Evolutionary conservation across 306 rosid genomes (phyloP), one percentile per base, ranked within the genome.

Genomic region (Dicorynia guianensis): DNA sequence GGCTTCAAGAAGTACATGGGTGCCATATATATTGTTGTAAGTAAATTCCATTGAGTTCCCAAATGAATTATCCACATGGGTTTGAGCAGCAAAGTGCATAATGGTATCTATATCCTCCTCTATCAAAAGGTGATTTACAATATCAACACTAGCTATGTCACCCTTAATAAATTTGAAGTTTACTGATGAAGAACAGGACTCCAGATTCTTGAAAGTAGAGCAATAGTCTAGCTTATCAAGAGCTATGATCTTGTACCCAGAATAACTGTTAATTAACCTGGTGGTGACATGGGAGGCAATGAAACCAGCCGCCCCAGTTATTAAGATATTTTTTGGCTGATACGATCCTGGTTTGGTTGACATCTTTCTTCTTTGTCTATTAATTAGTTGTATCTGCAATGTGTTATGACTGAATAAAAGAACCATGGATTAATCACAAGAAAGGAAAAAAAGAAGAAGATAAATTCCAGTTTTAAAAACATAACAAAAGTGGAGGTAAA

Each of bases 11-110:
- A 91, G 90, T 19, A 91, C 92, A 44, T 89, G 93, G 6, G 93
- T 91, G 6, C 93, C 97, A 71, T 89, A 87, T 33, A 91, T 86
- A 15, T 91, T 91, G 38, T 91, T 91, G 72, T 88, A 87, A 10
- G 93, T 91, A 84, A 91, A 91, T 61, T 91, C 90, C 69, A 91
- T 80, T 0, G 93, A 88, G 81, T 91, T 91, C 0, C 93, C 92
- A 71, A 89, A 91, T 0, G 97, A 91, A 56, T 91, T 91, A 50
- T 91, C 97, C 9, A 91, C 93, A 19, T 91, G 97, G 9, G 93
- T 84, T 54, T 91, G 97, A 4, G 92, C 97, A 4, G 97, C 92
- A 71, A 91, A 91, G 71, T 91, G 90, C 93, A 91, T 89, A 44
- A 91, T 82, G 8, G 93, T 91, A 81, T 91, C 93, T 36, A 89